Percentiles rank a stretch among this genome's conserved stretches.
Evolutionary conservation across 768 basidiomycete genomes (phyloP).

Genomic region (Boletus reticuloceps): DNA sequence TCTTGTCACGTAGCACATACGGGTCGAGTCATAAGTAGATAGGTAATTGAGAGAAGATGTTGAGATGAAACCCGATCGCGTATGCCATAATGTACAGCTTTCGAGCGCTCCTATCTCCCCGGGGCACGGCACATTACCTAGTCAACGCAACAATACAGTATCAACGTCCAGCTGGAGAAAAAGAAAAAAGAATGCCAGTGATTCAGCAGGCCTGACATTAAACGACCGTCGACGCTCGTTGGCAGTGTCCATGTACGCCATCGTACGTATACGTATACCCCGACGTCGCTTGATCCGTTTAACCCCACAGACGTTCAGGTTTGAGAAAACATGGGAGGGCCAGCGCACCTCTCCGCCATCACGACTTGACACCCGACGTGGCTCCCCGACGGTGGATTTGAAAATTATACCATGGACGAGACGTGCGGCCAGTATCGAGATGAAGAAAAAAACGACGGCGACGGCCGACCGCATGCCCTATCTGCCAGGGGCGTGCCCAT

Average conservation of each 20-base stretch:
- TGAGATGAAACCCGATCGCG: slow-evolving; percentile 5
- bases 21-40: too few species aligned
- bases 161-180: neutral
- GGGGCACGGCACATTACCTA: neutral
- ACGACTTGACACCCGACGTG: neutral
- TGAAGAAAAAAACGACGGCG: too few species aligned
- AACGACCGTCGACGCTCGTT: neutral
- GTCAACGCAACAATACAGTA: neutral
- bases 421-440: too few species aligned
- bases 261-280: neutral
- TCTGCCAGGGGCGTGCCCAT: neutral
- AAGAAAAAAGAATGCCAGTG: too few species aligned
- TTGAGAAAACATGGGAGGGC: neutral
- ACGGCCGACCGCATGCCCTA: neutral
- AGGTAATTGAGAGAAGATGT: neutral
- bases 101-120: neutral
- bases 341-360: neutral
- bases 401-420: too few species aligned
- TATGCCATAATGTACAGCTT: neutral
- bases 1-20: too few species aligned
- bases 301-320: neutral
- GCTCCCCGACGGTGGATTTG: neutral
- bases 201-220: neutral
- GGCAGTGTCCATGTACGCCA: neutral
- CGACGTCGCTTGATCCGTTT: neutral